phyloP scores from a whole-genome alignment of 192 early-diverging fungal genomes.

The Powellomyces hirtus region DNA sequence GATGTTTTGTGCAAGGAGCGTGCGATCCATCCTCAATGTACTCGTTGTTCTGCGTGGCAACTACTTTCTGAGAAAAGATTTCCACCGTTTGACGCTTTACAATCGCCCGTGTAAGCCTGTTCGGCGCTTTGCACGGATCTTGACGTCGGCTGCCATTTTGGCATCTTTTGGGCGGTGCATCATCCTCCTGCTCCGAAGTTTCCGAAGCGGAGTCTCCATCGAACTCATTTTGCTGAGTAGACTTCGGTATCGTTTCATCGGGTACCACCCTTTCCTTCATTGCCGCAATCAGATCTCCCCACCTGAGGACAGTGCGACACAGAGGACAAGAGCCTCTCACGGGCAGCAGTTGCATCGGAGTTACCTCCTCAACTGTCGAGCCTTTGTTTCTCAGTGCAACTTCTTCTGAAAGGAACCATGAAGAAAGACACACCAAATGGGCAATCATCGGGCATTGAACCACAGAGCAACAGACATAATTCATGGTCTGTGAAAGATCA shows the following conservation, averaged over 20 bases:
- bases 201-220: background rate
- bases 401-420: conserved; percentile 33
- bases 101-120: background rate
- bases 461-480: conserved; percentile 15
- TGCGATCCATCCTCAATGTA: background rate
- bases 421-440: conserved; percentile 40
- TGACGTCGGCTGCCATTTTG: background rate
- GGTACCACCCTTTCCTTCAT: conserved; percentile 12
- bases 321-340: conserved; percentile 36
- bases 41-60: background rate
- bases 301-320: conserved; percentile 27
- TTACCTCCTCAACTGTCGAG: background rate
- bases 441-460: conserved; percentile 26
- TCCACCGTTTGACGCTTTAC: background rate
- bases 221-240: background rate
- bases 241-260: background rate
- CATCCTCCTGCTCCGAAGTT: background rate
- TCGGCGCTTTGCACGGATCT: background rate
- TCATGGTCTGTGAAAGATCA: background rate
- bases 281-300: conserved; percentile 40
- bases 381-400: background rate
- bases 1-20: background rate
- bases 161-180: background rate
- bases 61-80: background rate
- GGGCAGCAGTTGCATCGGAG: conserved; percentile 30